Conservation (phyloP, 164 flowering plant species). For the Dillenia turbinata region DNA sequence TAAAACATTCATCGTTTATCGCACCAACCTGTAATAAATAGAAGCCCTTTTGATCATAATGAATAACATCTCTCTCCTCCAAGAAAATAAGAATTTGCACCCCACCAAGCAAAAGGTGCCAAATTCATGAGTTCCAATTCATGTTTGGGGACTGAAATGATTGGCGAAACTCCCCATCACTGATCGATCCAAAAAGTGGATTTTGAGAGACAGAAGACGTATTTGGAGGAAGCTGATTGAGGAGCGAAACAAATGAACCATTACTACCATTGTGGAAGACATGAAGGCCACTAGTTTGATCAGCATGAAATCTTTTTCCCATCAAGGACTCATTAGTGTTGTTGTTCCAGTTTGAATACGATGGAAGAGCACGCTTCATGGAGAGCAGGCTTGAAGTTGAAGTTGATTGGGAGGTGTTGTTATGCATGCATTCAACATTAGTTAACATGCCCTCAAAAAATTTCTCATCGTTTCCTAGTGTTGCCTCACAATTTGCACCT, state of each 20-base stretch:
- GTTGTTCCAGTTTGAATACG: slow-evolving; percentile 30
- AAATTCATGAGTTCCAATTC: slow-evolving; percentile 54
- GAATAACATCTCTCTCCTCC: too few relatives aligned
- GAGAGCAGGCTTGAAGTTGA: slow-evolving; percentile 6
- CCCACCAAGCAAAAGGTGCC: not conserved
- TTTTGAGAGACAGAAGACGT: slow-evolving; percentile 22
- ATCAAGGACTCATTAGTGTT: slow-evolving; percentile 9
- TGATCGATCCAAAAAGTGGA: slow-evolving; percentile 34
- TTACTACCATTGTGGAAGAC: slow-evolving; percentile 4
- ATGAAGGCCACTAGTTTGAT: slow-evolving; percentile 5
- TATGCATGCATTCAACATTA: slow-evolving; percentile 4
- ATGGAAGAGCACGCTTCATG: slow-evolving; percentile 18
- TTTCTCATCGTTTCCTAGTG: slow-evolving; percentile 26
- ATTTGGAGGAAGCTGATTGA: slow-evolving; percentile 51
- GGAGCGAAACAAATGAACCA: slow-evolving; percentile 31
- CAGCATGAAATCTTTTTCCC: slow-evolving; percentile 27
- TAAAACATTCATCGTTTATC: too few relatives aligned
- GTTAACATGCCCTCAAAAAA: slow-evolving; percentile 23
- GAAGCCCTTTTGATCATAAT: too few relatives aligned
- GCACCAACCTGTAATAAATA: too few relatives aligned
- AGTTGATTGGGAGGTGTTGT: not conserved
- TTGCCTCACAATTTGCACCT: slow-evolving; percentile 5
- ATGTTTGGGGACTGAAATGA: slow-evolving; percentile 50
- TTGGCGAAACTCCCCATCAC: slow-evolving; percentile 49
- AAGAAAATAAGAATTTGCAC: not conserved